A percentile compares a stretch with the other conserved stretches of the same genome.
Conservation (phyloP, 1,284 basidiomycete genomes). For the Hypsizygus ulmarius region DNA sequence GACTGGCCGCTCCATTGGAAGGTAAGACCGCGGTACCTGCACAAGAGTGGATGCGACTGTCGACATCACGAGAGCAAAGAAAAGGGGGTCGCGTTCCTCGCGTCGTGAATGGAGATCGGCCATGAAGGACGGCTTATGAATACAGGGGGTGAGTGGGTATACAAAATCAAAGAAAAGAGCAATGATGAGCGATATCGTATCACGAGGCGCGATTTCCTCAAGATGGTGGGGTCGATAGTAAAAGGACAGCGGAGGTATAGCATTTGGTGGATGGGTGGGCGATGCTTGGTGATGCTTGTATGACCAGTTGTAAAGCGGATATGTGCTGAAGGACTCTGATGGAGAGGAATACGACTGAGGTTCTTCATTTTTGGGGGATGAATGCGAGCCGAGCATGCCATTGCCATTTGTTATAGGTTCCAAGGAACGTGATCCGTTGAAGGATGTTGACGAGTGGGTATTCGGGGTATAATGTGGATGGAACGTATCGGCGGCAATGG, state of each 20-base stretch:
- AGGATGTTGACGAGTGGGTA: slow-evolving; percentile 37
- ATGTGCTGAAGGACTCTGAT: slow-evolving; percentile 55
- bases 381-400: slow-evolving; percentile 24
- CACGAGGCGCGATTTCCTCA: slow-evolving; percentile 73
- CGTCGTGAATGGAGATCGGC: slow-evolving; percentile 72
- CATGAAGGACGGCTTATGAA: slow-evolving; percentile 84
- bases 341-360: slow-evolving; percentile 40
- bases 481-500: slow-evolving; percentile 66
- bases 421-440: slow-evolving; percentile 29
- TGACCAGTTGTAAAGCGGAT: slow-evolving; percentile 68
- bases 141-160: slow-evolving; percentile 79
- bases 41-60: slow-evolving; percentile 81
- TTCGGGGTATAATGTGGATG: slow-evolving; percentile 51
- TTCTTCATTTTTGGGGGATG: slow-evolving; percentile 43
- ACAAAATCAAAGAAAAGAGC: slow-evolving; percentile 87
- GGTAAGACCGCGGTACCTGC: slow-evolving; percentile 76
- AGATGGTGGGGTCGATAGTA: slow-evolving; percentile 68
- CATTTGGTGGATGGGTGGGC: slow-evolving; percentile 46
- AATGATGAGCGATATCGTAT: slow-evolving; percentile 76
- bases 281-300: slow-evolving; percentile 61
- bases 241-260: slow-evolving; percentile 65
- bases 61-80: slow-evolving; percentile 84
- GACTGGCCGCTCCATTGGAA: slow-evolving; percentile 76
- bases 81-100: slow-evolving; percentile 82
- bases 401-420: slow-evolving; percentile 34